Conservation (phyloP, 2,329 filamentous ascomycete species). For the Tolypocladium album region DNA sequence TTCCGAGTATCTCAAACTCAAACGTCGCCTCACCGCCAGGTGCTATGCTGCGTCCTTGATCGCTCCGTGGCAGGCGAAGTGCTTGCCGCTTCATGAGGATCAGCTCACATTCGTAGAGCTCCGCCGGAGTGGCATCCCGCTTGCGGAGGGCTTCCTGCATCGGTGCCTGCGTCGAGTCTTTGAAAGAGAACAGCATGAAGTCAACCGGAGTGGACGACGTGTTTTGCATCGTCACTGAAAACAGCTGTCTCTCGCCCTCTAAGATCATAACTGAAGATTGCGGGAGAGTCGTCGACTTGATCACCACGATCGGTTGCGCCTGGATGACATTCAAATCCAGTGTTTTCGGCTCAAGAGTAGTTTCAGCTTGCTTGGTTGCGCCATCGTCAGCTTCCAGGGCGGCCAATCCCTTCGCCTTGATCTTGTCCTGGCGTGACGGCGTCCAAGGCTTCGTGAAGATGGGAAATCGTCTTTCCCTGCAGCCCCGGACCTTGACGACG, state of each 20-base stretch:
- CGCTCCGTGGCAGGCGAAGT: conserved; percentile 42
- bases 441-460: conserved; percentile 73
- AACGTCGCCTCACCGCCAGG: conserved; percentile 61
- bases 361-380: conserved; percentile 24
- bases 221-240: conserved; percentile 74
- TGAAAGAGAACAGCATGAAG: conserved; percentile 78
- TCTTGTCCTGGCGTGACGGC: conserved; percentile 56
- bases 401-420: conserved; percentile 63
- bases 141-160: conserved; percentile 65
- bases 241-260: conserved; percentile 73
- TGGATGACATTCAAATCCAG: conserved; percentile 66
- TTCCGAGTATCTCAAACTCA: conserved; percentile 75
- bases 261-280: conserved; percentile 87
- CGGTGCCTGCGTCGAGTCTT: conserved; percentile 73
- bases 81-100: conserved; percentile 67
- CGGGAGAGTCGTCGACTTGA: conserved; percentile 67
- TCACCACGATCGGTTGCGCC: conserved; percentile 63
- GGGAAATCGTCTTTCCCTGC: conserved; percentile 71
- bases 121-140: conserved; percentile 65
- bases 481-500: conserved; percentile 68
- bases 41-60: conserved; percentile 48
- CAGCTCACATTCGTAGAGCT: conserved; percentile 78
- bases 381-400: conserved; percentile 39
- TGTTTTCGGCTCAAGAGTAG: conserved; percentile 34
- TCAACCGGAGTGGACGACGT: conserved; percentile 67